Base-by-base conservation (phyloP, 176 grass and related monocot species). In the Paspalum notatum region DNA sequence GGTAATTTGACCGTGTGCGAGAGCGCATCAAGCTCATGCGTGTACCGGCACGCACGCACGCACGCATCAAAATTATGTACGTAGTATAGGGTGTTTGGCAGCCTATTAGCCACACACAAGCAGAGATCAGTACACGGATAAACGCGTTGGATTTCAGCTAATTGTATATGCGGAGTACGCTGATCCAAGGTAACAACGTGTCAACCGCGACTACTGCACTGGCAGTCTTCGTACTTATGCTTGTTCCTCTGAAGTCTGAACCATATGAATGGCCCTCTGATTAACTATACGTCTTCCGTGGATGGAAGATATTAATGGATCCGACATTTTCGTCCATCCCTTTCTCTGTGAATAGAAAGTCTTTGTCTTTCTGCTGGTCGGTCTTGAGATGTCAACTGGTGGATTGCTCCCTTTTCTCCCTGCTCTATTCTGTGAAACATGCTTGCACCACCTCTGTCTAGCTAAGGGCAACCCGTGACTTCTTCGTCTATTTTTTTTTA, bases 321-420 rank as follows among this genome's bases (percentile, higher is more conserved):
- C 32, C 32, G 32, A 4, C 16, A n/a, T 40, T 53, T 66, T 32
- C 6, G 24, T 37, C 41, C 22, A 21, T 58, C 56, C 58, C 17
- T 16, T 22, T 56, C 5, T 5, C 43, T 8, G 5, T 61, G 32
- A 17, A 6, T 5, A 17, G 62, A 38, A 46, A 38, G 62, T 38
- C 72, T 59, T 32, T 32, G 62, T 38, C 72, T 59, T 32, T 32
- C 32, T 59, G 40, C 65, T 54, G 17, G 80, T 84, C 51, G 72
- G 50, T 39, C 3, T 39, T 82, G 57, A 41, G 80, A 74, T 25
- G 69, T 82, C 69, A 82, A 74, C 80, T 64, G 44, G 69, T 54
- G 80, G 69, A 14, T 53, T 13, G 0, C 4, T 32, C 8, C 24
- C 71, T 81, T 80, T 69, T 62, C 9, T 12, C 2, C 49, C 25